phyloP scores from a whole-genome alignment of 2,329 filamentous ascomycete species.

The Ceratocystis smalleyi region DNA sequence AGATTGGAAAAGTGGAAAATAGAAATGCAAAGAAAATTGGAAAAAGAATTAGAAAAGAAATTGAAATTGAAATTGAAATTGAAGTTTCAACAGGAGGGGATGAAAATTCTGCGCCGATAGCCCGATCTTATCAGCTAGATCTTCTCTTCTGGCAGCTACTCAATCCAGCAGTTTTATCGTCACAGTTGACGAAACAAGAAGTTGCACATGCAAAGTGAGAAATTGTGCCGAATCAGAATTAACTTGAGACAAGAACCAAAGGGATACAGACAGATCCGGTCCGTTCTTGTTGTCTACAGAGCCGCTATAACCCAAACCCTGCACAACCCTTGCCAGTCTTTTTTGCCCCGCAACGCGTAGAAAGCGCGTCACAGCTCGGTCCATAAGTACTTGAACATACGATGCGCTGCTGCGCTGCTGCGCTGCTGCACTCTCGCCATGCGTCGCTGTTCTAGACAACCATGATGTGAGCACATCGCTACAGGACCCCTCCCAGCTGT shows the following conservation, averaged over 20 bases:
- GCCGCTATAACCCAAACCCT: neutral
- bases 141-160: neutral
- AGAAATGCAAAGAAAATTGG: no score
- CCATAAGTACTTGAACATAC: neutral
- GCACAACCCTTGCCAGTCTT: neutral
- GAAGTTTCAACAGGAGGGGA: neutral
- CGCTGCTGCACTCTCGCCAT: neutral
- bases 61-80: neutral
- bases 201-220: neutral
- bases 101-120: neutral
- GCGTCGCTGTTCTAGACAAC: neutral
- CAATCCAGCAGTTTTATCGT: neutral
- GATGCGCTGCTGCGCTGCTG: neutral
- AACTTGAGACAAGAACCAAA: neutral
- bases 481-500: no score
- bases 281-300: neutral
- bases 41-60: no score
- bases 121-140: neutral
- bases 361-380: neutral
- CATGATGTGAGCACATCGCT: no score
- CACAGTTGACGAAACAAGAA: neutral
- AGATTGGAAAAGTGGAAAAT: no score
- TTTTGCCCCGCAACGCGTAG: constrained; percentile 9
- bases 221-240: neutral
- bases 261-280: neutral